Percentiles rank a stretch among this genome's conserved stretches.
These are phyloP conservation scores for Sclerospora graminicola DNA, from an alignment of 352 stramenopile species.

Conservation along the genomic window DNA sequence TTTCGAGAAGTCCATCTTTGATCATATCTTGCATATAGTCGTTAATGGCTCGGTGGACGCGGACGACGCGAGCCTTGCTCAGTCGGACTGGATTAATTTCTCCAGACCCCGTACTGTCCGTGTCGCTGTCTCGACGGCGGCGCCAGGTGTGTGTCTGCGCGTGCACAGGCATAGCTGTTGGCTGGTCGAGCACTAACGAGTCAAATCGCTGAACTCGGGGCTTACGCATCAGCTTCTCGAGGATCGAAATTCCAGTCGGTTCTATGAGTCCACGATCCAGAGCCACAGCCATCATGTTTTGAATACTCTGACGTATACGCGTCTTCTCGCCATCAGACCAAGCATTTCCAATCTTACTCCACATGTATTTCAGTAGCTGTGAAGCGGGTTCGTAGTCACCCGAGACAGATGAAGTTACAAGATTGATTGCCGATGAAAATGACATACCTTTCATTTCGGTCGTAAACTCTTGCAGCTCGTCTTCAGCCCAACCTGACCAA, in stretches of 20 bases:
- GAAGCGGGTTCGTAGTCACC: constrained; percentile 70
- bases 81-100: constrained; percentile 46
- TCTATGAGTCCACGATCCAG: constrained; percentile 71
- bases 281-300: constrained; percentile 79
- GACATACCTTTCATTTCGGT: constrained; percentile 69
- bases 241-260: constrained; percentile 40
- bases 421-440: constrained; percentile 57
- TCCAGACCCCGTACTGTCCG: constrained; percentile 27
- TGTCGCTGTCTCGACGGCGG: constrained; percentile 38
- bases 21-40: constrained; percentile 84
- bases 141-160: constrained; percentile 43
- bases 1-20: constrained; percentile 57
- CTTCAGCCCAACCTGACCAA: constrained; percentile 78
- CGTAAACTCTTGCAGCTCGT: constrained; percentile 74
- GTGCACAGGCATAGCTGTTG: constrained; percentile 37
- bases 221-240: constrained; percentile 67
- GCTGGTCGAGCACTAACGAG: constrained; percentile 55
- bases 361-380: constrained; percentile 70
- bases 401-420: constrained; percentile 71
- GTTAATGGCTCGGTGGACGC: constrained; percentile 71
- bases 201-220: constrained; percentile 56
- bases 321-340: constrained; percentile 82
- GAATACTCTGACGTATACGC: constrained; percentile 72
- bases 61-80: constrained; percentile 46
- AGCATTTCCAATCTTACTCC: constrained; percentile 68